Base-by-base conservation (phyloP, 371 early-diverging fungal genomes). In the Choanephora cucurbitarum region DNA sequence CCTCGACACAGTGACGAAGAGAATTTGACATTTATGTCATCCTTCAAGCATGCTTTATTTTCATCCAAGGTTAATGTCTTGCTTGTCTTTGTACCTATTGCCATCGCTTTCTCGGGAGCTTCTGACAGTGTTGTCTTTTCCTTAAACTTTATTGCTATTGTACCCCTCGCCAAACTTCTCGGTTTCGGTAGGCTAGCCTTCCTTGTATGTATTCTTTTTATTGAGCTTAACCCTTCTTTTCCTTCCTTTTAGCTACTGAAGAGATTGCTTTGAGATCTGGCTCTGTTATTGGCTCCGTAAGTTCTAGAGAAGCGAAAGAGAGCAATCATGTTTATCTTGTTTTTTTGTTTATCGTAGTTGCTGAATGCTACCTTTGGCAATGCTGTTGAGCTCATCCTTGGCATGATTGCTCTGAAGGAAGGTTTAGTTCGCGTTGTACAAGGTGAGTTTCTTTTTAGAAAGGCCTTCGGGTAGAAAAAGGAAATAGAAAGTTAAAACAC, bases 111-210 rank as follows among this genome's bases (percentile, higher is more conserved):
- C 28, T 76, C 77, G 22, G 32, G 42, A n/a, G 52, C 65, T 34
- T 59, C 60, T 52, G 57, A 58, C 18, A 67, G 52, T 51, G 64
- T 82, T 5, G 75, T 84, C 4, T 96, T 97, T 57, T 51, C 80
- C 14, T 76, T 94, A 53, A 97, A 97, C 81, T 94, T 95, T 48
- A 78, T 94, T 19, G 95, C 95, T n/a, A 92, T 97, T 50, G 76
- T 97, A 28, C 95, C 95, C 5, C 69, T 96, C 42, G 95, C 96
- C 33, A 92, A 91, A 52, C 66, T 80, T 0, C 60, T 80, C n/a
- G 79, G 79, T 34, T 71, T 75, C 41, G 68, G 78, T 74, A 70
- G 59, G 54, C 45, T 37, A n/a, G 7, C 17, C 9, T 13, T 28
- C 39, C 17, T n/a, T 58, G 14, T 32, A 28, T 42, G 7, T 44